Base-by-base conservation (phyloP, 2,329 filamentous ascomycete genomes). In the Erysiphe neolycopersici region DNA sequence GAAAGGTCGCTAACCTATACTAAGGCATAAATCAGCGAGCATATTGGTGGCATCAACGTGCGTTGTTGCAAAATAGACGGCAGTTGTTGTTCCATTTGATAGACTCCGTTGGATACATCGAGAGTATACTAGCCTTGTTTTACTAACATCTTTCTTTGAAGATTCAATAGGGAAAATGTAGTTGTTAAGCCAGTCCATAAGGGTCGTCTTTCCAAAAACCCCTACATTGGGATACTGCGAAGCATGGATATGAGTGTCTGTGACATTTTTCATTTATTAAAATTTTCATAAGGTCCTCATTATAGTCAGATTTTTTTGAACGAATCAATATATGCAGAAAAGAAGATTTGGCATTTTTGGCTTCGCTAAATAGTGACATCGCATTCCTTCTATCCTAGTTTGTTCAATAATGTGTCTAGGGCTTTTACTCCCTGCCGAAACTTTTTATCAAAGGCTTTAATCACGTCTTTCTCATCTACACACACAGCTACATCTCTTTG, bases 141-240 rank as follows among this genome's bases (percentile, higher is more conserved):
- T 73, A 44, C 61, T 49, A 5, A 73, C 61, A 48, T 73, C 65
- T 6, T 66, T 62, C 47, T 94, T 73, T 10, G 79, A 84, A 1
- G 76, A 66, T 60, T 98, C 89, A 48, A 93, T 70, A 0, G 89
- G 89, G 56, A 95, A 98, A 0, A 89, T 98, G 63, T 98, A 95
- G 14, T 68, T 89, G 53, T 85, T 71, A 5, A 98, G 67, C 89
- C 89, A 98, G 61, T 89, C 79, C 13, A 98, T 70, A 30, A 98
- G 74, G 0, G 87, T 94, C 0, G 81, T 78, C 50, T 85, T 89
- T 54, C 89, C 89, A 57, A 95, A 95, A 49, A 98, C 77, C 46
- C 89, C 89, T 1, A 74, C 73, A 56, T 98, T 98, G 46, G 87
- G 84, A 54, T 93, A 94, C 62, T 98, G 89, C 0, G 85, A 72